Evolutionary conservation across 495 filamentous ascomycete genomes (phyloP), one percentile per base, ranked within the genome.

Genomic region (Penicillium cosmopolitanum): DNA sequence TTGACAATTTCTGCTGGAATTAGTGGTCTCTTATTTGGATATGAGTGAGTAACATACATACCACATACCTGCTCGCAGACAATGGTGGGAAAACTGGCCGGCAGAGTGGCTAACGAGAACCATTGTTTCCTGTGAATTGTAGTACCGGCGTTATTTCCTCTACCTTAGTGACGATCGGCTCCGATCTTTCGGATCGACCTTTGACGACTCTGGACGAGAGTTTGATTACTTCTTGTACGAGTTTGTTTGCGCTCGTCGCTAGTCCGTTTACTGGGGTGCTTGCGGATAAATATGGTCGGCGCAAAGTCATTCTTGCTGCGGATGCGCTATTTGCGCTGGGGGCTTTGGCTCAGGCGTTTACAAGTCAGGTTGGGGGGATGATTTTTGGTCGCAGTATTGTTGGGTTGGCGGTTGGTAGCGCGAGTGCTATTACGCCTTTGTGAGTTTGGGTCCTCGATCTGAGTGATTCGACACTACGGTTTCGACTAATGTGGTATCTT

Each of bases 111-210:
- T 57, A 16, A 34, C 51, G 21, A 54, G 28, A 70, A 50, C 43
- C 42, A 21, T 16, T 16, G 40, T 62, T 62, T 35, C 60, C 23
- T 33, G 4, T 38, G 36, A 50, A 44, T 50, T 57, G 47, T 61
- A 95, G 91, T 66, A 97, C 93, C 18, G 93, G 93, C 43, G 93
- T 96, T 13, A 95, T 97, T 43, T 95, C 91, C 21, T 88, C 91
- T 1, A 95, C 91, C 0, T 80, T 97, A 33, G 88, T 97, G 38
- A 91, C 90, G 3, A 85, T 96, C 62, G 83, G 82, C 46, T 81
- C 83, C 2, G 88, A 91, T 55, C 85, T 96, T n/a, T 93, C 90
- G 6, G 66, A 74, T 50, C 81, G 82, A 7, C 71, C 80, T 13
- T 80, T 95, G 34, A 87, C 83, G 6, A 90, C 87, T 3, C 78